phyloP scores from a whole-genome alignment of 2,329 filamentous ascomycete species.

The Verticillium zaregamsianum region DNA sequence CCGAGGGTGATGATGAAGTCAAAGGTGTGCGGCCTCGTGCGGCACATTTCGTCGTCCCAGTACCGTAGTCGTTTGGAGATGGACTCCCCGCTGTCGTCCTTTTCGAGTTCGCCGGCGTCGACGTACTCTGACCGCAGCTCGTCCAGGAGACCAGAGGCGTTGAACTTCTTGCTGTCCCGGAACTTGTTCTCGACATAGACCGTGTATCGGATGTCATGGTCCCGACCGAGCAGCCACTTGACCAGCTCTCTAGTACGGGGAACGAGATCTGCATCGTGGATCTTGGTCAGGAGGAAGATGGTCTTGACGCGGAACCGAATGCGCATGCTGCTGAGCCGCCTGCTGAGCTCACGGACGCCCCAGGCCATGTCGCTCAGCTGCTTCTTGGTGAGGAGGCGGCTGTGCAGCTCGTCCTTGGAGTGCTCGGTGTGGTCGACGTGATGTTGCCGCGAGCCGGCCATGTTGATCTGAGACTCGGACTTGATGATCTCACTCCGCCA shows the following conservation, averaged over 20 bases:
- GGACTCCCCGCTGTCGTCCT: slow-evolving; percentile 27
- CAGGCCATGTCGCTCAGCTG: slow-evolving; percentile 96
- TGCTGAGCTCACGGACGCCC: slow-evolving; percentile 86
- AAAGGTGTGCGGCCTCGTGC: slow-evolving; percentile 75
- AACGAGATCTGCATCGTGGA: slow-evolving; percentile 79
- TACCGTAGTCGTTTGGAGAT: slow-evolving; percentile 61
- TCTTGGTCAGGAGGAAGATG: slow-evolving; percentile 87
- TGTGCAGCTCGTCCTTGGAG: slow-evolving; percentile 36
- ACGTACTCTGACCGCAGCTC: slow-evolving; percentile 48
- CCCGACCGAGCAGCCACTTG: slow-evolving; percentile 73
- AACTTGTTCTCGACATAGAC: slow-evolving; percentile 83
- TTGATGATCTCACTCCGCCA: slow-evolving; percentile 48
- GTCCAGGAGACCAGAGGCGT: slow-evolving; percentile 62
- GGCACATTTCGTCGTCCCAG: slow-evolving; percentile 80
- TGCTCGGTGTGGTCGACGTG: slow-evolving; percentile 20
- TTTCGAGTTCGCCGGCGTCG: slow-evolving; percentile 26
- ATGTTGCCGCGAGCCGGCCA: slow-evolving; percentile 15
- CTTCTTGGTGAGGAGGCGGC: slow-evolving; percentile 85
- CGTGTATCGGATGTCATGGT: slow-evolving; percentile 64
- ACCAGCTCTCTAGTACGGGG: slow-evolving; percentile 71
- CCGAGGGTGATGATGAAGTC: slow-evolving; percentile 91
- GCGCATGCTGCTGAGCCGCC: slow-evolving; percentile 77
- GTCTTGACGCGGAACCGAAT: slow-evolving; percentile 77
- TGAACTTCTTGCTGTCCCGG: slow-evolving; percentile 66
- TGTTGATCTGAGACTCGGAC: slow-evolving; percentile 35